These are phyloP conservation scores for Jatropha multifida DNA, from an alignment of 441 rosid species.

Conservation along the genomic window DNA sequence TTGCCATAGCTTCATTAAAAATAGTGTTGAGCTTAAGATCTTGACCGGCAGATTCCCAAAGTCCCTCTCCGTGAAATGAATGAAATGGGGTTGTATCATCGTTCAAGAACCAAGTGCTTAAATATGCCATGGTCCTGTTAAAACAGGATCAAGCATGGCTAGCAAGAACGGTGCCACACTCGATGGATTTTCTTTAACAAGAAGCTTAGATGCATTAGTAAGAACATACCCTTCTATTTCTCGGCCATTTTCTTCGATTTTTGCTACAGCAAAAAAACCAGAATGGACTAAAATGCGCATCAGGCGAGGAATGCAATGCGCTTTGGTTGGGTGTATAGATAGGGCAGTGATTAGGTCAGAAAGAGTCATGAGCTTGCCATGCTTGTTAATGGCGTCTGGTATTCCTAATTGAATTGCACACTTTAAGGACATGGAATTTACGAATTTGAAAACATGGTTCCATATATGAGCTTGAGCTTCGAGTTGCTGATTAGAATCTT, in stretches of 20 bases:
- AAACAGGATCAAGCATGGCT: conserved; percentile 5
- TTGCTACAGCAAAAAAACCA: conserved; percentile 19
- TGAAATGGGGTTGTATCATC: conserved; percentile 18
- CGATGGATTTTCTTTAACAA: conserved; percentile 12
- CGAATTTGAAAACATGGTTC: background rate
- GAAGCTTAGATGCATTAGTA: conserved; percentile 15
- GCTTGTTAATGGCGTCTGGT: background rate
- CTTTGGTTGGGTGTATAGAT: conserved; percentile 16
- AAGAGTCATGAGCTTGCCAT: conserved; percentile 12
- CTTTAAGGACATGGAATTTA: conserved; percentile 2
- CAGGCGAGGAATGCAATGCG: conserved; percentile 11
- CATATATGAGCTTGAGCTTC: conserved; percentile 4
- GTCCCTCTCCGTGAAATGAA: conserved; percentile 1
- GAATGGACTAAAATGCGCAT: conserved; percentile 25
- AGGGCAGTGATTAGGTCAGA: conserved; percentile 10
- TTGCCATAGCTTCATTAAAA: conserved; percentile 18
- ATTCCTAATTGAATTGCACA: conserved; percentile 3
- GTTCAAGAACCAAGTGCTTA: conserved; percentile 24
- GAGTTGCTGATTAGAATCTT: background rate
- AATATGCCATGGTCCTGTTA: conserved; percentile 10
- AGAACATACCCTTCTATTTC: conserved; percentile 20
- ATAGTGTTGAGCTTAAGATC: conserved; percentile 1
- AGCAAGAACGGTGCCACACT: conserved; percentile 9
- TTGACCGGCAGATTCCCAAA: conserved; percentile 10
- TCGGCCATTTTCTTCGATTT: background rate